Evolutionary conservation across 108 stramenopile species (phyloP), one percentile per base, ranked within the genome.

Genomic region (Aurantiochytrium sp.): DNA sequence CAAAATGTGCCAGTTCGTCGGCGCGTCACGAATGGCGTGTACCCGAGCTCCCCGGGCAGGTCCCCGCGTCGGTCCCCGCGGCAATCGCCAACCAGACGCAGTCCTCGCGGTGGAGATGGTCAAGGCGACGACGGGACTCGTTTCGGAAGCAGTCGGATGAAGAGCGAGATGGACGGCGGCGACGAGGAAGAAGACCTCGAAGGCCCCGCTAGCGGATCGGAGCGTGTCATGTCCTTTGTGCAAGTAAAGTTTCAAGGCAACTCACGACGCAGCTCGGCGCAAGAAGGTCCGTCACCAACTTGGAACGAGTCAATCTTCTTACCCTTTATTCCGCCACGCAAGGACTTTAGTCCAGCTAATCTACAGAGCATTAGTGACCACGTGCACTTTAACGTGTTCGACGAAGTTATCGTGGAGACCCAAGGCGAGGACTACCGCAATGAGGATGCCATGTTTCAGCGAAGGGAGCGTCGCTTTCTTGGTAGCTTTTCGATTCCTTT

Each of bases 221-320:
- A 83, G 51, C 6, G 76, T 4, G 92, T 92, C 57, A 64, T 89
- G 23, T 92, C 92, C 5, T 93, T 93, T 53, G 91, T 92, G 44
- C 91, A 93, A 58, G 92, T 93, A 0, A 58, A 49, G n/a, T 93
- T 93, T 51, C 93, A 93, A 43, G 91, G 90, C 4, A 25, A 28
- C 57, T 45, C 88, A 51, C 73, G 87, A 49, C 47, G 91, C 47
- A 93, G 92, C 23, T 89, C 42, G 58, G 87, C 90, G 12, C 69
- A 88, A 28, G 92, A 92, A 21, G 95, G 94, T 3, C 51, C 87
- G 2, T 69, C 90, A 5, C 95, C 95, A 4, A 72, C 92, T 47
- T 95, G 95, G 95, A 95, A 95, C 59, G 92, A 95, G 59, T 94
- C 94, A 12, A 25, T 96, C 4, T 58, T 72, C 23, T 23, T 96